phyloP scores from a whole-genome alignment of 257 asterid genomes.

The Solanum corneliomulleri region DNA sequence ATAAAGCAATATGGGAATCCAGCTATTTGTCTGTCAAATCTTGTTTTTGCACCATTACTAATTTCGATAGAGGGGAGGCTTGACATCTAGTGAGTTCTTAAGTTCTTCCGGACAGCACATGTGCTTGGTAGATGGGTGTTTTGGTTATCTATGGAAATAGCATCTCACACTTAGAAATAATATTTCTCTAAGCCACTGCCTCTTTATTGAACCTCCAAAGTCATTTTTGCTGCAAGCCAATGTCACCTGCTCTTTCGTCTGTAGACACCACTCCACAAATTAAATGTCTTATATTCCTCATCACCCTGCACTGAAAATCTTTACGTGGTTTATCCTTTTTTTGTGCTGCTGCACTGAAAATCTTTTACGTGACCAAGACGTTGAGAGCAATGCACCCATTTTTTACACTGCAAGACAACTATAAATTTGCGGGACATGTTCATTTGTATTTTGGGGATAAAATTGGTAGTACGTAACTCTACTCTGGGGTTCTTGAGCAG shows the following conservation, averaged over 20 bases:
- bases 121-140: background rate
- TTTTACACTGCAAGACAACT: too few species aligned
- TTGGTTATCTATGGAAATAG: background rate
- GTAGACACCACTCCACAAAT: background rate
- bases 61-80: background rate
- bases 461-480: too few species aligned
- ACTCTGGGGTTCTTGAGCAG: too few species aligned
- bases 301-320: background rate
- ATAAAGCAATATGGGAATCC: background rate
- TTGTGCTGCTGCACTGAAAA: background rate
- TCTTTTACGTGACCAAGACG: too few species aligned
- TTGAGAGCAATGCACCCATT: too few species aligned
- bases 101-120: background rate
- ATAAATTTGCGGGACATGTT: too few species aligned
- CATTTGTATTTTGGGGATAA: too few species aligned
- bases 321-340: background rate
- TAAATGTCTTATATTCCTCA: background rate
- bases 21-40: background rate
- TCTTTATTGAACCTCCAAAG: background rate
- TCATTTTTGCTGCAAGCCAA: background rate
- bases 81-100: background rate
- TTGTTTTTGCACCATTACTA: background rate
- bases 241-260: background rate
- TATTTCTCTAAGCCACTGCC: background rate
- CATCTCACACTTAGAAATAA: background rate